Evolutionary conservation across 2,329 filamentous ascomycete genomes (phyloP).

Genomic region (Cercospora canescens): DNA sequence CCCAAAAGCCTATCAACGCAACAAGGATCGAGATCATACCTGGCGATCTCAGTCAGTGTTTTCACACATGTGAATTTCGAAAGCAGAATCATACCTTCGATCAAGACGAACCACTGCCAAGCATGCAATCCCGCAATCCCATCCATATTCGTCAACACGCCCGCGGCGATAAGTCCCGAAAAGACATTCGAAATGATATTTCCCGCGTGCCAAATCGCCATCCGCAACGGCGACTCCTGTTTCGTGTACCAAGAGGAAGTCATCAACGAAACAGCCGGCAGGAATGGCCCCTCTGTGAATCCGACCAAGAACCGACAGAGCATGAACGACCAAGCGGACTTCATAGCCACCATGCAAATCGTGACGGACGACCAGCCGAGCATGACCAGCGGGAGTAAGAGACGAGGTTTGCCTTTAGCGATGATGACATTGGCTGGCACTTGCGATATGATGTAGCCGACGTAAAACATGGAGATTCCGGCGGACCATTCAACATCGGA

Average conservation of each 20-base stretch:
- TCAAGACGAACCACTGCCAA: slow-evolving; percentile 15
- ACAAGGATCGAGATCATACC: slow-evolving; percentile 6
- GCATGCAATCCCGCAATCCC: slow-evolving; percentile 6
- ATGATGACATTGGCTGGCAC: slow-evolving; percentile 15
- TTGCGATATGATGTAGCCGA: slow-evolving; percentile 15
- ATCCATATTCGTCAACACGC: slow-evolving; percentile 14
- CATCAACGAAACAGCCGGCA: slow-evolving; percentile 10
- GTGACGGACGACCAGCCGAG: slow-evolving; percentile 7
- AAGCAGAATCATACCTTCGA: not conserved
- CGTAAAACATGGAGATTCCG: slow-evolving; percentile 14
- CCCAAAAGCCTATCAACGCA: slow-evolving; percentile 3
- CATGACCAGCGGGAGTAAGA: slow-evolving; percentile 7
- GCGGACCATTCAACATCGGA: slow-evolving; percentile 10
- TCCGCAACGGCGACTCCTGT: slow-evolving; percentile 11
- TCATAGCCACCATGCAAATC: slow-evolving; percentile 19
- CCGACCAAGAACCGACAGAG: slow-evolving; percentile 49
- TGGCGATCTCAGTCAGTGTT: not conserved
- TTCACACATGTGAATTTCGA: not conserved
- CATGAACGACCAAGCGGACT: slow-evolving; percentile 42
- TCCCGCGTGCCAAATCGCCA: slow-evolving; percentile 13
- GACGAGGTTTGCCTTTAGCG: slow-evolving; percentile 9
- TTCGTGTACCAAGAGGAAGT: slow-evolving; percentile 15
- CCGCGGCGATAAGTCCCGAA: slow-evolving; percentile 6
- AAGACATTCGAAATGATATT: slow-evolving; percentile 13
- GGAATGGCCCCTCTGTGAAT: slow-evolving; percentile 36